These are phyloP conservation scores for Starmerella scarabaei DNA, from an alignment of 805 yeast genomes.

Conservation along the genomic window DNA sequence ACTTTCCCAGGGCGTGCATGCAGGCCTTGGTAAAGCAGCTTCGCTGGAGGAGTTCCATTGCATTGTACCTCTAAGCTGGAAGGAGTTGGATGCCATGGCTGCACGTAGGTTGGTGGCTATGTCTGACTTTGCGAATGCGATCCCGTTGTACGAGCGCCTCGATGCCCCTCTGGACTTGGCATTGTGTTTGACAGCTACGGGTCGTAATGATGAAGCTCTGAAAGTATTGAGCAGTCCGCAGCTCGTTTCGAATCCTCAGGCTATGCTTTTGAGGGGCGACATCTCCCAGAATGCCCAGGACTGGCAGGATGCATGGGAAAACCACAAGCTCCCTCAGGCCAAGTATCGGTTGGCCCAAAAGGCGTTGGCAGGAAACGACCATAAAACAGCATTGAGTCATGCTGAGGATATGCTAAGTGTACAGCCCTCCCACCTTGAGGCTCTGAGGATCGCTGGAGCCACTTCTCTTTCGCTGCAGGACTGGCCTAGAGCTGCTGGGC, in stretches of 20 bases:
- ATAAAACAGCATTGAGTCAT: slow-evolving; percentile 45
- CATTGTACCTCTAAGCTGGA: slow-evolving; percentile 65
- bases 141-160: slow-evolving; percentile 74
- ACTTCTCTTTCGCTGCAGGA: slow-evolving; percentile 63
- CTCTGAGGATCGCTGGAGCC: slow-evolving; percentile 91
- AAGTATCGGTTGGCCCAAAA: slow-evolving; percentile 67
- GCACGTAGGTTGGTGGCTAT: slow-evolving; percentile 80
- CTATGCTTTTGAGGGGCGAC: slow-evolving; percentile 76
- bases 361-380: slow-evolving; percentile 38
- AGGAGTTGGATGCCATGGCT: slow-evolving; percentile 68
- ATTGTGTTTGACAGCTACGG: slow-evolving; percentile 76
- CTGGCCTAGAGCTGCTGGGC: slow-evolving; percentile 73
- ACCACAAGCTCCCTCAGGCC: slow-evolving; percentile 72
- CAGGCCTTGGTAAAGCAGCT: no score
- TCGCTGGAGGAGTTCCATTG: slow-evolving; percentile 41
- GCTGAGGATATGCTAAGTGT: slow-evolving; percentile 60
- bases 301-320: slow-evolving; percentile 82
- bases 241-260: slow-evolving; percentile 68
- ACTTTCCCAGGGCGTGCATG: slow-evolving; percentile 43
- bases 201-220: slow-evolving; percentile 55
- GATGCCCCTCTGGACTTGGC: slow-evolving; percentile 73
- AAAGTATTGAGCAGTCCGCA: slow-evolving; percentile 44
- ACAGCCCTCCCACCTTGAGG: slow-evolving; percentile 61
- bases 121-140: slow-evolving; percentile 75
- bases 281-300: slow-evolving; percentile 56